Evolutionary conservation across 108 stramenopile genomes (phyloP).

Genomic region (Schizochytrium sp.): DNA sequence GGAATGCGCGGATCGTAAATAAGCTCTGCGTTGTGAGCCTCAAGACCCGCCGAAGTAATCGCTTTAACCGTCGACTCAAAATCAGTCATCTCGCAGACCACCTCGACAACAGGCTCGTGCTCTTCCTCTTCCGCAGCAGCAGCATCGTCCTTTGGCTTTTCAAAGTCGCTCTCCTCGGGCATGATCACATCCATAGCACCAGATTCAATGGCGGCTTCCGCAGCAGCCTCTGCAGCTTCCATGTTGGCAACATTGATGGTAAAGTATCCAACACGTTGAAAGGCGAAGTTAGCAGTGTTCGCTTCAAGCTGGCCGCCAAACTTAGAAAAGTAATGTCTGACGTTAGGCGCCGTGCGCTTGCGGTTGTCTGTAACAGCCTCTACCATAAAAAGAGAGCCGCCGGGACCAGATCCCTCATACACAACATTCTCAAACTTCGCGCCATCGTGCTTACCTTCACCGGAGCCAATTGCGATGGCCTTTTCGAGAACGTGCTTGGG

Average conservation of each 20-base stretch:
- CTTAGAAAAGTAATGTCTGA: not conserved
- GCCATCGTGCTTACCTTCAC: not conserved
- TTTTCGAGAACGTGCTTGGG: conserved; percentile 41
- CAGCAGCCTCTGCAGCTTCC: not conserved
- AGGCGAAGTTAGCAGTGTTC: conserved; percentile 42
- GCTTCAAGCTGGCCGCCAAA: conserved; percentile 59
- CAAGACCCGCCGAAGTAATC: not conserved
- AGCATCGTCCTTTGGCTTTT: not conserved
- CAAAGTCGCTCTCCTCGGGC: not conserved
- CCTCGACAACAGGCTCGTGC: not conserved
- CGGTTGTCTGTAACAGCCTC: conserved; percentile 59
- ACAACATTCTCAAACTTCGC: not conserved
- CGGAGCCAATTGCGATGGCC: conserved; percentile 13
- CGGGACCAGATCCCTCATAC: conserved; percentile 45
- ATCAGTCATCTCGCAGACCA: conserved; percentile 23
- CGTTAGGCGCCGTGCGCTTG: conserved; percentile 33
- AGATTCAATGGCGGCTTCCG: conserved; percentile 31
- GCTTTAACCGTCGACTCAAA: not conserved
- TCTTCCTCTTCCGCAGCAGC: not conserved
- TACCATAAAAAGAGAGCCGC: conserved; percentile 32
- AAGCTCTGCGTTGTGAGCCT: not conserved
- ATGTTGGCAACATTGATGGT: not conserved
- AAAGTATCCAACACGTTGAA: conserved; percentile 29
- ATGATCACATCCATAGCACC: conserved; percentile 15
- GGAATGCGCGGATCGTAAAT: not conserved